These are phyloP conservation scores for Brettanomyces bruxellensis DNA, from an alignment of 805 yeast species.

Conservation along the genomic window DNA sequence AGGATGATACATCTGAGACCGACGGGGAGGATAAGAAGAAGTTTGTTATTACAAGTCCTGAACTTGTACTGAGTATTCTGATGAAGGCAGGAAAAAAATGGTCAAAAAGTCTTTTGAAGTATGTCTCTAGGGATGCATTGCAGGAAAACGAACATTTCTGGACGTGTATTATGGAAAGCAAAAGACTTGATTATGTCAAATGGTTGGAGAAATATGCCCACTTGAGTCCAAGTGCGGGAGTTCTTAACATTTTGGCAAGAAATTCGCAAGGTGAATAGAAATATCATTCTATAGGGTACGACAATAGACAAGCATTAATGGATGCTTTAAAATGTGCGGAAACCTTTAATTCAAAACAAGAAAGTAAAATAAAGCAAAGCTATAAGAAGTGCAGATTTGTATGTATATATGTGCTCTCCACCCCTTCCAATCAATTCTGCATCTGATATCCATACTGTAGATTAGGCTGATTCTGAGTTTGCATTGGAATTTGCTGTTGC, in stretches of 20 bases:
- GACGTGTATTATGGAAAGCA: constrained; percentile 11
- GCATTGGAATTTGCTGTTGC: constrained; percentile 3
- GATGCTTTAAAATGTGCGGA: too few species aligned
- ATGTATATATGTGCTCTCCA: not conserved
- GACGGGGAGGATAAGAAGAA: constrained; percentile 3
- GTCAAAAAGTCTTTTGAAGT: not conserved
- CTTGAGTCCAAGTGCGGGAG: not conserved
- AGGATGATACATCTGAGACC: not conserved
- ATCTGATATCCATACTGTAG: constrained; percentile 5
- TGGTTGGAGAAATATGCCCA: constrained; percentile 2
- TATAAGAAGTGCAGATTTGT: not conserved
- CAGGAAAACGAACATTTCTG: constrained; percentile 11
- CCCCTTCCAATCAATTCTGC: not conserved
- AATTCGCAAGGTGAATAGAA: not conserved
- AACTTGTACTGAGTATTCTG: not conserved
- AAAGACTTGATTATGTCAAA: constrained; percentile 8
- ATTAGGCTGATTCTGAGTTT: not conserved
- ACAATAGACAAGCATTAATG: not conserved
- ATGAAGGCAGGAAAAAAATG: not conserved
- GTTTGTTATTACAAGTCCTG: constrained; percentile 2
- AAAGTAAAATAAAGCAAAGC: too few species aligned
- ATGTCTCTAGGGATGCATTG: constrained; percentile 2
- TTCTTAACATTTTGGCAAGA: not conserved
- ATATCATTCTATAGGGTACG: not conserved
- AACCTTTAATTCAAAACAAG: too few species aligned